These are phyloP conservation scores for Luffa aegyptiaca DNA, from an alignment of 306 rosid genomes.

Conservation along the genomic window DNA sequence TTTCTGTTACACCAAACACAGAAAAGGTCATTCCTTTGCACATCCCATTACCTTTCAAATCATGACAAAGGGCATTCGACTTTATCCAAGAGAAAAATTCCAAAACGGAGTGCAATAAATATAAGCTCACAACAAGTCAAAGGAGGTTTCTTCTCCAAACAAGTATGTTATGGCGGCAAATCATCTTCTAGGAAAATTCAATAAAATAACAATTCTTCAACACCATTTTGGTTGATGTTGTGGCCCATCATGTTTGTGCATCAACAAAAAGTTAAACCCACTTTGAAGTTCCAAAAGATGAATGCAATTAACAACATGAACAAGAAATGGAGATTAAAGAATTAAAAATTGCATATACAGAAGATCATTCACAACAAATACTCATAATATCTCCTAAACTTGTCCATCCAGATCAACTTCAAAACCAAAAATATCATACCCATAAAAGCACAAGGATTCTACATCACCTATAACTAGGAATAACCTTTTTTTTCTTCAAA, in stretches of 20 bases:
- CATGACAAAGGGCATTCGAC: neutral
- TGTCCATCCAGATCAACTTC: neutral
- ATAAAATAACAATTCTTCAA: neutral
- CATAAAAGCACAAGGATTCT: too few relatives aligned
- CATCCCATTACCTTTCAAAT: neutral
- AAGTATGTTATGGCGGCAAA: neutral
- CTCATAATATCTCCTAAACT: too few relatives aligned
- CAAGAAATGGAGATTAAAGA: too few relatives aligned
- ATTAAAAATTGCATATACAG: too few relatives aligned
- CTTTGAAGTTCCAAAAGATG: neutral
- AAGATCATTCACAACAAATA: too few relatives aligned
- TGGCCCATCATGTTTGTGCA: neutral
- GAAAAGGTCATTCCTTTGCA: neutral
- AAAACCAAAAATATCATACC: neutral
- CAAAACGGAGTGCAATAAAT: neutral
- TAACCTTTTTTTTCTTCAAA: too few relatives aligned
- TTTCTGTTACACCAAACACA: neutral
- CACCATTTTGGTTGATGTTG: neutral
- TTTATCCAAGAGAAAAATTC: neutral
- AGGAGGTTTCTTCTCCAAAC: neutral
- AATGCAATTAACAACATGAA: neutral
- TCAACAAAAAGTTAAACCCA: neutral
- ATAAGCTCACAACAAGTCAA: too few relatives aligned
- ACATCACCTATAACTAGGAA: too few relatives aligned
- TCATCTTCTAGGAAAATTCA: neutral